Evolutionary conservation across 495 filamentous ascomycete genomes (phyloP).

Genomic region (Trichoderma orchidacearum): DNA sequence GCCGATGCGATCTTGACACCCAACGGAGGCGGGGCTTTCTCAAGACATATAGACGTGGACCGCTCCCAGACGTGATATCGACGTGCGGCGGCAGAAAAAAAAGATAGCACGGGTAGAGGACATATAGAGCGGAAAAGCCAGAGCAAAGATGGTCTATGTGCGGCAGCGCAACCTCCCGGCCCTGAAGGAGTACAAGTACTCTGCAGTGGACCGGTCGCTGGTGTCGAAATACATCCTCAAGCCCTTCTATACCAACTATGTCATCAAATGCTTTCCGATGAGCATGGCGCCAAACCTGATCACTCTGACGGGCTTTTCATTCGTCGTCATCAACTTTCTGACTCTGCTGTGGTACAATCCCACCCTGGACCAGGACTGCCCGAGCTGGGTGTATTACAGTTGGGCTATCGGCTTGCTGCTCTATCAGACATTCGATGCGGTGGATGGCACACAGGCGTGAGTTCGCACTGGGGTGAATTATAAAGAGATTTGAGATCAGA

Average conservation of each 20-base stretch:
- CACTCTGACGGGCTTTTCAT: slow-evolving; percentile 81
- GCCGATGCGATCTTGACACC: background rate
- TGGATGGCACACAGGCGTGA: slow-evolving; percentile 87
- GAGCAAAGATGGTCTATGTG: slow-evolving; percentile 64
- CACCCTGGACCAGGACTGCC: slow-evolving; percentile 85
- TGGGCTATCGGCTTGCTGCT: slow-evolving; percentile 85
- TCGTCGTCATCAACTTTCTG: slow-evolving; percentile 82
- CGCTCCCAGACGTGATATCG: background rate
- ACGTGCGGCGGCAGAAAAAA: background rate
- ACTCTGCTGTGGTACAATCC: slow-evolving; percentile 95
- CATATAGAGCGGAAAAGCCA: background rate
- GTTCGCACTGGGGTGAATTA: too few species aligned
- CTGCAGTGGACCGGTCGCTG: slow-evolving; percentile 75
- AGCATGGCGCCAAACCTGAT: slow-evolving; percentile 82
- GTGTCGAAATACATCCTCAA: slow-evolving; percentile 85
- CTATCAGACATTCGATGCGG: slow-evolving; percentile 97
- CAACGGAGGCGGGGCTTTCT: background rate
- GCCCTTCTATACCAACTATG: slow-evolving; percentile 91
- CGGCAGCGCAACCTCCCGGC: slow-evolving; percentile 81
- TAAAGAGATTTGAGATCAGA: too few species aligned
- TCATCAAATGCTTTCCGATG: slow-evolving; percentile 89
- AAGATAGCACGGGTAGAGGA: background rate
- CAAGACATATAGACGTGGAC: too few species aligned
- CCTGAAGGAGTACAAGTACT: slow-evolving; percentile 85
- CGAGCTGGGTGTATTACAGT: slow-evolving; percentile 82